Base-by-base conservation (phyloP, 768 basidiomycete genomes). In the Boletus rubescentipes region DNA sequence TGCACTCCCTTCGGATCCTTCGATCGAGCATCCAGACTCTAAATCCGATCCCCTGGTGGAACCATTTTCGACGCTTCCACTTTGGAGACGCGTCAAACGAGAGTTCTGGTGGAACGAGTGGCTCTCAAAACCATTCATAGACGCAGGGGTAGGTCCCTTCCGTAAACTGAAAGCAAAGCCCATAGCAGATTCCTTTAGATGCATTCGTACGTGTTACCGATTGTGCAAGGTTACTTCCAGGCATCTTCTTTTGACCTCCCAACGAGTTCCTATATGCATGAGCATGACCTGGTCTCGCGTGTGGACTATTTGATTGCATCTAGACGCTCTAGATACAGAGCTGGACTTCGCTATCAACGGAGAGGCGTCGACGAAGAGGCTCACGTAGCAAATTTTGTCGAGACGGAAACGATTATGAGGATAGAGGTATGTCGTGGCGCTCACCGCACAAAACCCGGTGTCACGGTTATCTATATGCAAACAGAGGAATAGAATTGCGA, bases 51-150 rank as follows among this genome's bases (percentile, higher is more conserved):
- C 79, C 9, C 70, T 89, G 21, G 75, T 78, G 12, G 94, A 97
- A 67, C 91, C 93, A 0, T 78, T 82, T 55, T 75, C 87, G 1
- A 84, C 83, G 0, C 77, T 95, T 14, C 95, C 97, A 0, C 78
- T 98, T 4, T 98, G 96, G 94, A 80, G 93, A 26, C 78, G 93
- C 12, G 91, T 93, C 1, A 92, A 98, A 61, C 79, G 81, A 43
- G 86, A 89, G 39, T 98, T 92, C 68, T 98, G 94, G 90, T 98
- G 94, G 93, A 99, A 98, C 64, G 91, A 93, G 62, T 85, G 84
- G 79, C 78, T 98, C 53, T 79, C 83, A 26, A 87, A 87, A 59
- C 86, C 91, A 2, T 88, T 99, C 59, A 75, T 93, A 36, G 92
- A 98, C 56, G 86, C 87, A 41, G 93, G 94, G 20, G 93, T 93